Evolutionary conservation across 2,329 filamentous ascomycete genomes (phyloP).

Genomic region (Geosmithia morbida): DNA sequence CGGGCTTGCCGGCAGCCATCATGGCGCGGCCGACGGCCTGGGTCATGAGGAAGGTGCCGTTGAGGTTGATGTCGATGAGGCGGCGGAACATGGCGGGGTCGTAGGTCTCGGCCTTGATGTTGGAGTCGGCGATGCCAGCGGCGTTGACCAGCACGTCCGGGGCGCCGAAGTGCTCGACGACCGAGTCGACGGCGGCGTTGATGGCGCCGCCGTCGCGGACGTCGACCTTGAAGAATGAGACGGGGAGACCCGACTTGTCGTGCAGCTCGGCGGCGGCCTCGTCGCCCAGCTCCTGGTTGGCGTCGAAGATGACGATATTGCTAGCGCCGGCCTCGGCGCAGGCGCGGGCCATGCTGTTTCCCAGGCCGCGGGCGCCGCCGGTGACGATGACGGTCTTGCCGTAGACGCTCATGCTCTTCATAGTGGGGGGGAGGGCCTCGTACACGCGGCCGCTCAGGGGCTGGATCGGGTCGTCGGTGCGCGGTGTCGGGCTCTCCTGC

Average conservation of each 20-base stretch:
- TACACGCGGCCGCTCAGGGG: conserved; percentile 40
- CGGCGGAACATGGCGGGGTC: conserved; percentile 63
- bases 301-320: conserved; percentile 61
- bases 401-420: conserved; percentile 55
- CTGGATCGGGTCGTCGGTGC: conserved; percentile 28
- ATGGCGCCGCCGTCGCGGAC: conserved; percentile 60
- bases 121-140: conserved; percentile 69
- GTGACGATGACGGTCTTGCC: conserved; percentile 61
- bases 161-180: conserved; percentile 50
- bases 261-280: conserved; percentile 55
- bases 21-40: conserved; percentile 59
- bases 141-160: conserved; percentile 69
- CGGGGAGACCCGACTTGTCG: conserved; percentile 56
- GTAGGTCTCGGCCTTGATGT: conserved; percentile 71
- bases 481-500: conserved; percentile 21
- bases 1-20: conserved; percentile 57
- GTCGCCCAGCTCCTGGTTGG: conserved; percentile 62
- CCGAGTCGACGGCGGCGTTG: conserved; percentile 51
- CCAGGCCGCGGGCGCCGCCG: conserved; percentile 62
- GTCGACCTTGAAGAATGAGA: conserved; percentile 67
- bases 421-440: conserved; percentile 44
- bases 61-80: conserved; percentile 72
- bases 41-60: conserved; percentile 63
- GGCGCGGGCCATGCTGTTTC: conserved; percentile 66
- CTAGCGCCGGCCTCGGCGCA: conserved; percentile 63